These are phyloP conservation scores for Microdochium paspali DNA, from an alignment of 2,329 filamentous ascomycete genomes.

Conservation along the genomic window DNA sequence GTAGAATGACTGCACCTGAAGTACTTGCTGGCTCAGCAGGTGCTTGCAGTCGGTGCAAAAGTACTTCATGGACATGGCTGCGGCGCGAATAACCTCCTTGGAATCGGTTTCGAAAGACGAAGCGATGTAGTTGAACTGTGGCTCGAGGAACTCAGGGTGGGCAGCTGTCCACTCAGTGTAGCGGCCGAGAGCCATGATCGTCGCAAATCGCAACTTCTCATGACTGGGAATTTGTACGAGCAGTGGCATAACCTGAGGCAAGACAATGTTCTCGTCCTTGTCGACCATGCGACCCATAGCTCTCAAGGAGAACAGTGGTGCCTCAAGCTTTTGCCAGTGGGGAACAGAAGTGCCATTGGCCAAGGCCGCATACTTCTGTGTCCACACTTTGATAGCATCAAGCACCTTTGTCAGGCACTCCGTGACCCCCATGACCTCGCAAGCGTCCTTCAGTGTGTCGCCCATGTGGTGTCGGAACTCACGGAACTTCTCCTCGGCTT, in stretches of 20 bases:
- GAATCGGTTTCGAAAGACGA: conserved; percentile 83
- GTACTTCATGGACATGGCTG: conserved; percentile 91
- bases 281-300: conserved; percentile 97
- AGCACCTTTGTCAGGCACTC: conserved; percentile 88
- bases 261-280: conserved; percentile 73
- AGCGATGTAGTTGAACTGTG: conserved; percentile 93
- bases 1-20: conserved; percentile 87
- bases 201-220: conserved; percentile 96
- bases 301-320: conserved; percentile 87
- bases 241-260: conserved; percentile 86
- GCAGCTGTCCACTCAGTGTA: conserved; percentile 98
- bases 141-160: conserved; percentile 84
- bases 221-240: conserved; percentile 92
- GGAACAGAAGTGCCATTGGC: conserved; percentile 69
- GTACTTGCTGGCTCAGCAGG: conserved; percentile 72
- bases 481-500: conserved; percentile 93
- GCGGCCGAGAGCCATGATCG: conserved; percentile 91
- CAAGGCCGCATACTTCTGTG: conserved; percentile 68
- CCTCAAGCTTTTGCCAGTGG: conserved; percentile 93
- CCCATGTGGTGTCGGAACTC: conserved; percentile 97
- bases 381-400: conserved; percentile 79
- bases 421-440: conserved; percentile 88
- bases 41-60: conserved; percentile 93
- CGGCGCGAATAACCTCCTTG: conserved; percentile 82
- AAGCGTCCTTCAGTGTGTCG: conserved; percentile 93